Percentiles rank a stretch among this genome's conserved stretches.
Evolutionary conservation across 2,329 filamentous ascomycete species (phyloP).

Genomic region (Chrysoporthe cubensis): DNA sequence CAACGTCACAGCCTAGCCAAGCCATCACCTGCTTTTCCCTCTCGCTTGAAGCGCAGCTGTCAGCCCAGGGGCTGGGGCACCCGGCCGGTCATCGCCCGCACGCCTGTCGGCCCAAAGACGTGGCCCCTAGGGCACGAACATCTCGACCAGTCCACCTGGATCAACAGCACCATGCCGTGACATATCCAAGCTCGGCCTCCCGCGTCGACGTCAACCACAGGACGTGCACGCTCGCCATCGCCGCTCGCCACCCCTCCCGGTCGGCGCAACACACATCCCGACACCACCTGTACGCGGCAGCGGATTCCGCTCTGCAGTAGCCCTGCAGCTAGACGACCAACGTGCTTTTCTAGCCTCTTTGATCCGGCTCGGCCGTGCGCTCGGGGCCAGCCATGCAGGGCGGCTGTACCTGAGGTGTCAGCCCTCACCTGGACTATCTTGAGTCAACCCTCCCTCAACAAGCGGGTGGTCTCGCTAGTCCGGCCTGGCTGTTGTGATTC

Average conservation of each 20-base stretch:
- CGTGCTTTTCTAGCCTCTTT: conserved; percentile 17
- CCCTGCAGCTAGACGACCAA: conserved; percentile 19
- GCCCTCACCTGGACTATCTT: conserved; percentile 2
- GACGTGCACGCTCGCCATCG: background rate
- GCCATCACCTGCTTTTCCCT: background rate
- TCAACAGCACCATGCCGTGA: conserved; percentile 19
- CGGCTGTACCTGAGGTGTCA: conserved; percentile 12
- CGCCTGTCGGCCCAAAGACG: background rate
- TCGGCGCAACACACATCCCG: background rate
- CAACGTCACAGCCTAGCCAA: background rate
- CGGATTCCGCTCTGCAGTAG: conserved; percentile 23
- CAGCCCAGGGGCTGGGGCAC: background rate
- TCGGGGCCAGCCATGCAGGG: conserved; percentile 20
- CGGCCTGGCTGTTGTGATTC: background rate
- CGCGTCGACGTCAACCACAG: conserved; percentile 12
- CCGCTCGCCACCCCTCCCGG: conserved; percentile 13
- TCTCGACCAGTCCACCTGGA: conserved; percentile 19
- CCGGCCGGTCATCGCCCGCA: no score
- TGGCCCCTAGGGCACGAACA: background rate
- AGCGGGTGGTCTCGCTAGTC: background rate
- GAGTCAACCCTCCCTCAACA: conserved; percentile 18
- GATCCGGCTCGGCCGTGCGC: conserved; percentile 18
- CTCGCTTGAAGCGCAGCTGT: background rate
- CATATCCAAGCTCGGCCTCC: conserved; percentile 13
- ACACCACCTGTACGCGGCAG: conserved; percentile 19